phyloP scores from a whole-genome alignment of 73 alveolate genomes.

The Paramecium pentaurelia region DNA sequence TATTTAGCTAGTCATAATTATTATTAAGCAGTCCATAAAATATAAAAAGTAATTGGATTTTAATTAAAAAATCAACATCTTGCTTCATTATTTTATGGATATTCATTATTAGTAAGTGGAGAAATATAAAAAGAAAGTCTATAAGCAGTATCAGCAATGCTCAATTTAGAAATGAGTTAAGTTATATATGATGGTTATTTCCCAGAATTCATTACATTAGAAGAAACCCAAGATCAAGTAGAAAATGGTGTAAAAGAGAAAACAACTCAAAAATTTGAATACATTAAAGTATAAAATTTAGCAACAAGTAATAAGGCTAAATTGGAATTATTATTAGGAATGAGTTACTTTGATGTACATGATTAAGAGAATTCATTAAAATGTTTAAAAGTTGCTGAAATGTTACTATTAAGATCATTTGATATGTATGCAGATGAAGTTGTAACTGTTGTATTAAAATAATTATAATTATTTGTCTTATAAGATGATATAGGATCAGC shows the following conservation, averaged over 20 bases:
- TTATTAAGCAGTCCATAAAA: background rate
- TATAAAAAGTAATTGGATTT: background rate
- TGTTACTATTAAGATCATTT: background rate
- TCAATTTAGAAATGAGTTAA: background rate
- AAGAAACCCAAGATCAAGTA: background rate
- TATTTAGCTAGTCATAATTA: background rate
- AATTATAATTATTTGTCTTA: background rate
- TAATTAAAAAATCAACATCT: background rate
- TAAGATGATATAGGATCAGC: background rate
- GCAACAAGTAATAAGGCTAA: background rate
- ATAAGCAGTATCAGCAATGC: background rate
- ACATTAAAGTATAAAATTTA: background rate
- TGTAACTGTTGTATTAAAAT: background rate
- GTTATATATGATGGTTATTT: background rate
- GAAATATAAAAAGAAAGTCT: background rate
- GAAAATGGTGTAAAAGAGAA: background rate
- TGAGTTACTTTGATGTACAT: background rate
- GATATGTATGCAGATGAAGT: background rate
- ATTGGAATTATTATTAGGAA: background rate
- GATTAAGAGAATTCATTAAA: background rate
- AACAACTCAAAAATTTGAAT: background rate
- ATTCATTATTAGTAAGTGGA: background rate
- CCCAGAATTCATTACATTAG: background rate
- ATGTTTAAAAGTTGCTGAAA: background rate
- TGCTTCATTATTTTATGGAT: background rate